phyloP scores from a whole-genome alignment of 345 rosid species.

The Microcos paniculata region DNA sequence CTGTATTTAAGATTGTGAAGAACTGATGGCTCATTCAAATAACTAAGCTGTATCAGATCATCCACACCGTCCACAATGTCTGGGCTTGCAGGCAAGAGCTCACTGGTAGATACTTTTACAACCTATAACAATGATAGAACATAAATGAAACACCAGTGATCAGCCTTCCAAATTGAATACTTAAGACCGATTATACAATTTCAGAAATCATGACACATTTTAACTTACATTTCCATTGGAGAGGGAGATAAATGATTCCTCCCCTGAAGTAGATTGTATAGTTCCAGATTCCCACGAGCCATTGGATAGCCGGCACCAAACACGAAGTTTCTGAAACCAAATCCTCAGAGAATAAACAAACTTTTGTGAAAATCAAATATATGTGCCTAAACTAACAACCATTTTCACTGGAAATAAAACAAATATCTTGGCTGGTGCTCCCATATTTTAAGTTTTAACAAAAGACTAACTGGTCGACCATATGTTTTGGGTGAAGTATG shows the following conservation, averaged over 20 bases:
- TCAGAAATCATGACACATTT: not conserved
- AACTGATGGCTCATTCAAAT: constrained; percentile 92
- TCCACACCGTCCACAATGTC: constrained; percentile 83
- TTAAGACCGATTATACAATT: constrained; percentile 14
- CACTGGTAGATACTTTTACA: constrained; percentile 64
- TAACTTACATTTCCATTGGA: constrained; percentile 66
- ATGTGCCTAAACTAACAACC: not conserved
- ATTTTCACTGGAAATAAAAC: not conserved
- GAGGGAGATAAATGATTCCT: constrained; percentile 59
- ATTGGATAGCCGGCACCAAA: constrained; percentile 70
- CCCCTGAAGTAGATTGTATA: constrained; percentile 72
- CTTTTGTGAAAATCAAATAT: constrained; percentile 7
- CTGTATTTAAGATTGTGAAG: constrained; percentile 81
- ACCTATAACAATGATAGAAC: constrained; percentile 43
- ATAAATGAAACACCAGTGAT: constrained; percentile 25
- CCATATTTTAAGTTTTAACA: not conserved
- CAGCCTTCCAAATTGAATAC: constrained; percentile 21
- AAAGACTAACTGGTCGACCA: not conserved
- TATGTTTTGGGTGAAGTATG: not conserved
- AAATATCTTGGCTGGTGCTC: not conserved
- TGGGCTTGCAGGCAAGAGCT: constrained; percentile 94
- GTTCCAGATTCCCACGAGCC: constrained; percentile 79
- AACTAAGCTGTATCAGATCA: constrained; percentile 90
- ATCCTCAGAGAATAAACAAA: constrained; percentile 17
- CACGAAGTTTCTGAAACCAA: constrained; percentile 63